phyloP scores from a whole-genome alignment of 2,329 filamentous ascomycete species.

The Cadophora sp. region DNA sequence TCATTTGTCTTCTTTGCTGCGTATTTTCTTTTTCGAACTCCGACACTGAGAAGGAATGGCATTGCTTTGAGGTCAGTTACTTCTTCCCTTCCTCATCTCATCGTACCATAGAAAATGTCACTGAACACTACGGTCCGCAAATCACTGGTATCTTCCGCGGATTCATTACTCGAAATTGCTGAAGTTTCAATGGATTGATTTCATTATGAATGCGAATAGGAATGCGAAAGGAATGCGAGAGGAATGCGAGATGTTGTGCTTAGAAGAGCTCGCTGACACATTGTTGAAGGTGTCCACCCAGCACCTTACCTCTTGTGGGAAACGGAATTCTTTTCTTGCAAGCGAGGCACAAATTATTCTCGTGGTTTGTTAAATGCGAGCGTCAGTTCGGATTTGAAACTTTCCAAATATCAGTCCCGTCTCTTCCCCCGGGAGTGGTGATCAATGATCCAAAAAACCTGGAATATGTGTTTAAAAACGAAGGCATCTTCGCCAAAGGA shows the following conservation, averaged over 20 bases:
- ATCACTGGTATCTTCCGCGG: not conserved
- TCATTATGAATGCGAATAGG: not conserved
- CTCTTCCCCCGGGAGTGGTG: slow-evolving; percentile 66
- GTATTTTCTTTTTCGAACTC: slow-evolving; percentile 31
- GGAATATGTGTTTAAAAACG: slow-evolving; percentile 67
- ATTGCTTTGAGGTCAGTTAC: slow-evolving; percentile 37
- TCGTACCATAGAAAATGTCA: not conserved
- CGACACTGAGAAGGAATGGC: slow-evolving; percentile 41
- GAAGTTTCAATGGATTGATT: not conserved
- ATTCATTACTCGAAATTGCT: not conserved
- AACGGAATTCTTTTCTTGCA: slow-evolving; percentile 68
- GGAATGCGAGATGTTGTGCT: not conserved
- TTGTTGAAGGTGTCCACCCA: slow-evolving; percentile 40
- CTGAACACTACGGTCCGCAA: no score
- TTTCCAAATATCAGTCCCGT: slow-evolving; percentile 67
- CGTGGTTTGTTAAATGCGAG: slow-evolving; percentile 68
- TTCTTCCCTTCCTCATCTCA: not conserved
- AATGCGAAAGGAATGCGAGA: not conserved
- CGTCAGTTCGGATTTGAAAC: slow-evolving; percentile 63
- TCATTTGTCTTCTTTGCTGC: slow-evolving; percentile 22
- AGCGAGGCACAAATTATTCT: slow-evolving; percentile 63
- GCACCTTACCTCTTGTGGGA: slow-evolving; percentile 57
- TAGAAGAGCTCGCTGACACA: slow-evolving; percentile 22
- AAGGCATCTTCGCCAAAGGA: slow-evolving; percentile 66
- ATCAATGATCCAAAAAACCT: slow-evolving; percentile 67